Base-by-base conservation (phyloP, 805 yeast genomes). In the Saccharomycopsis synnaedendra region DNA sequence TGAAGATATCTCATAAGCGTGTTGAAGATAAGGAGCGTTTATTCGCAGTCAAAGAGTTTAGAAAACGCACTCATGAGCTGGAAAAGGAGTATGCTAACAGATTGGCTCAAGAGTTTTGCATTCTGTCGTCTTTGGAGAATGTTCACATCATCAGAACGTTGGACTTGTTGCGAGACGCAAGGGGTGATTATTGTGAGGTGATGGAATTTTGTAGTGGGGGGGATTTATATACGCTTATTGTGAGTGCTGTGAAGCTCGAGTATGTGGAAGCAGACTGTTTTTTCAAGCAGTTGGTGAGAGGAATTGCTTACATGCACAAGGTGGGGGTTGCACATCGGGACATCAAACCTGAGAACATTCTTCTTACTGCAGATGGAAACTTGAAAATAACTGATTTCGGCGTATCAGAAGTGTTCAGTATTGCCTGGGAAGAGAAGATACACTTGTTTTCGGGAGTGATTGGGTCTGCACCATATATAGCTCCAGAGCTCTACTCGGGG, bases 321-420 rank as follows among this genome's bases (percentile, higher is more conserved):
- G 80, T 84, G 78, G 96, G 97, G 29, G 82, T 88, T 46, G 83
- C 86, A 3, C 97, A 88, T 63, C 71, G 96, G 45, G 97, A 88
- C 63, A 71, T 88, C 57, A 88, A 88, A 64, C 89, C 96, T 0
- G 96, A 88, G 58, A 88, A 88, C 60, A 63, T 88, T 41, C 66
- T 88, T 48, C 64, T 87, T 39, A 83, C 93, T 0, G 76, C 78
- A 37, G 72, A 72, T 51, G 96, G 96, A 41, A 68, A 71, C 10
- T 62, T 88, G 47, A 87, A 87, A 60, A 83, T 87, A 50, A 82
- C 95, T 3, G 96, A 87, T 67, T 88, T 88, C 57, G 96, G 96
- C 37, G 82, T 81, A 59, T 78, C 84, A 31, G 90, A 83, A 59
- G 82, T 95, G 66, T 77, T 86, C 66, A 69, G 77, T 60, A 82